These are phyloP conservation scores for Fomitiporia mediterranea DNA, from an alignment of 1,284 basidiomycete species.

Conservation along the genomic window DNA sequence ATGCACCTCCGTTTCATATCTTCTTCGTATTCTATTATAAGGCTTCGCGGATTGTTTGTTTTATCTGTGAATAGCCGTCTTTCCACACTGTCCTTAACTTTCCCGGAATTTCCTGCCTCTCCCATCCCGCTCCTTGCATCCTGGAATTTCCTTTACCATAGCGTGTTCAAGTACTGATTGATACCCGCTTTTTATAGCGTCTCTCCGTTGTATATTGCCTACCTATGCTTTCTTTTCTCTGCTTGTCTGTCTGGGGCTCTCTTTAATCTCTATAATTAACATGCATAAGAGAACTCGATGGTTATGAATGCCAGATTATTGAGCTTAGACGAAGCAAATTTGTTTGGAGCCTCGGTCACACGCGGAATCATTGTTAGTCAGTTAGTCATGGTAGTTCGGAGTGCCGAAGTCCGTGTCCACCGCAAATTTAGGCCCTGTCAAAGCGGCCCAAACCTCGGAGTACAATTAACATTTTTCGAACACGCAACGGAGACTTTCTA, in stretches of 20 bases:
- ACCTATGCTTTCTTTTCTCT: constrained; percentile 14
- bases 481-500: no score
- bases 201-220: constrained; percentile 17
- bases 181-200: constrained; percentile 18
- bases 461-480: no score
- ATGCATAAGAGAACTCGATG: no score
- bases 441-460: no score
- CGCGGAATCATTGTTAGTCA: no score
- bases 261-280: constrained; percentile 8
- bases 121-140: neutral
- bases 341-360: no score
- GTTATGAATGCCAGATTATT: no score
- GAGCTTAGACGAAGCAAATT: no score
- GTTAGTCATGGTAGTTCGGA: no score
- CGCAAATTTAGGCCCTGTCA: no score
- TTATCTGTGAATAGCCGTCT: neutral
- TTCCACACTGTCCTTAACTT: constrained; percentile 10
- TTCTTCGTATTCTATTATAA: neutral
- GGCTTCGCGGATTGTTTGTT: neutral
- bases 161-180: constrained; percentile 18
- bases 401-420: no score
- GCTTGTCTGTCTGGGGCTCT: constrained; percentile 3
- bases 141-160: constrained; percentile 11
- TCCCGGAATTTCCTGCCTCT: no score
- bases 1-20: constrained; percentile 27